Conservation (phyloP, 140 eudicot species). For the Cichorium intybus region DNA sequence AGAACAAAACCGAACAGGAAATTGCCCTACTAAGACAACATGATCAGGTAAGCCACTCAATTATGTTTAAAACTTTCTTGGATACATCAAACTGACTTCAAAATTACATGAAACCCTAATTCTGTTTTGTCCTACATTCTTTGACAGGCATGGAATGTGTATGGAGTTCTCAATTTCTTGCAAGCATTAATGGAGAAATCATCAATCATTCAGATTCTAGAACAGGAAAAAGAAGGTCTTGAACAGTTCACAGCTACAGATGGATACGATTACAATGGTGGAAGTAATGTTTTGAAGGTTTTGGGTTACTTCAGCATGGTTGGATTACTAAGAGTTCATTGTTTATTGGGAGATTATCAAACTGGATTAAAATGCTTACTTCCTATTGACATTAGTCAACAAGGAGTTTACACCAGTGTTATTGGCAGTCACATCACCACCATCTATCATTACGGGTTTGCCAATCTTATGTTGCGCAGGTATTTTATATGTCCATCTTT, state of each 20-base stretch:
- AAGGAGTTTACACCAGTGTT: slow-evolving; percentile 85
- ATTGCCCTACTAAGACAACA: slow-evolving; percentile 66
- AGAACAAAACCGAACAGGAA: slow-evolving; percentile 86
- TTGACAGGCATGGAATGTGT: slow-evolving; percentile 94
- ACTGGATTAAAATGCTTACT: slow-evolving; percentile 85
- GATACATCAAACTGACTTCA: neutral
- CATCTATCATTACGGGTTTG: slow-evolving; percentile 96
- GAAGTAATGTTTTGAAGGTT: slow-evolving; percentile 91
- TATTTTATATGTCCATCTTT: slow-evolving; percentile 9
- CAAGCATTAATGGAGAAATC: slow-evolving; percentile 98
- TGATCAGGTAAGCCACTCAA: slow-evolving; percentile 54
- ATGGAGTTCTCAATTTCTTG: slow-evolving; percentile 90
- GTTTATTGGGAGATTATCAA: slow-evolving; percentile 95
- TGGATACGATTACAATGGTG: slow-evolving; percentile 88
- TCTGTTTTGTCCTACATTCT: neutral
- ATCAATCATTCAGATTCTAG: slow-evolving; percentile 60
- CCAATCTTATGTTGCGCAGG: slow-evolving; percentile 97
- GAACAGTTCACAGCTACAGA: slow-evolving; percentile 84
- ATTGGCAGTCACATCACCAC: slow-evolving; percentile 91
- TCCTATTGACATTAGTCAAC: slow-evolving; percentile 91
- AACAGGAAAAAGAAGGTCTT: slow-evolving; percentile 87
- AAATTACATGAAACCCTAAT: neutral
- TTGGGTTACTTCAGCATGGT: slow-evolving; percentile 98
- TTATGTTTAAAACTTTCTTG: neutral
- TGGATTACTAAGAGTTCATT: slow-evolving; percentile 87